These are phyloP conservation scores for Plasmodium adleri DNA, from an alignment of 169 alveolate genomes.

Conservation along the genomic window DNA sequence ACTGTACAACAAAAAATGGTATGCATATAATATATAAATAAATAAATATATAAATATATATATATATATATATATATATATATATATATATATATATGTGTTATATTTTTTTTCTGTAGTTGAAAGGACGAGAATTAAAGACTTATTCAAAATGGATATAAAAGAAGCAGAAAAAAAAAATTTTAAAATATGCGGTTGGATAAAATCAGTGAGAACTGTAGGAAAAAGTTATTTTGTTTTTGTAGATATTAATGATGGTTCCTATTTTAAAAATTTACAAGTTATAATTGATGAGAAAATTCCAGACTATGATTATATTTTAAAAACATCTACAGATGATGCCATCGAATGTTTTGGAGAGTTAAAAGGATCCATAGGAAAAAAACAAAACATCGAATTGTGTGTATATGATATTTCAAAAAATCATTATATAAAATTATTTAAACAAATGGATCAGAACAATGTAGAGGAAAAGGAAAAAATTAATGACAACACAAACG, in stretches of 20 bases:
- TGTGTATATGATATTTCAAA: slow-evolving; percentile 22
- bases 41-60: neutral
- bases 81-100: neutral
- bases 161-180: neutral
- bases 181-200: slow-evolving; percentile 77
- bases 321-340: slow-evolving; percentile 87
- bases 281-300: slow-evolving; percentile 85
- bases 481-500: neutral
- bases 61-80: neutral
- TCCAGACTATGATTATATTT: slow-evolving; percentile 78
- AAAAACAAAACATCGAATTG: slow-evolving; percentile 60
- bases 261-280: slow-evolving; percentile 87
- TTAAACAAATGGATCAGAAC: slow-evolving; percentile 78
- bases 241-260: slow-evolving; percentile 92
- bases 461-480: neutral
- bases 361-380: slow-evolving; percentile 67
- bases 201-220: slow-evolving; percentile 82
- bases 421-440: slow-evolving; percentile 85
- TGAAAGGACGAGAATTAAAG: slow-evolving; percentile 51
- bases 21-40: neutral
- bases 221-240: slow-evolving; percentile 88
- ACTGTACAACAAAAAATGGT: slow-evolving; percentile 13
- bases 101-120: slow-evolving; percentile 2
- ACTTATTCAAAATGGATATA: slow-evolving; percentile 6
- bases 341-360: slow-evolving; percentile 87